phyloP scores from a whole-genome alignment of 2,329 filamentous ascomycete genomes.

The Aureobasidium leucospermi region DNA sequence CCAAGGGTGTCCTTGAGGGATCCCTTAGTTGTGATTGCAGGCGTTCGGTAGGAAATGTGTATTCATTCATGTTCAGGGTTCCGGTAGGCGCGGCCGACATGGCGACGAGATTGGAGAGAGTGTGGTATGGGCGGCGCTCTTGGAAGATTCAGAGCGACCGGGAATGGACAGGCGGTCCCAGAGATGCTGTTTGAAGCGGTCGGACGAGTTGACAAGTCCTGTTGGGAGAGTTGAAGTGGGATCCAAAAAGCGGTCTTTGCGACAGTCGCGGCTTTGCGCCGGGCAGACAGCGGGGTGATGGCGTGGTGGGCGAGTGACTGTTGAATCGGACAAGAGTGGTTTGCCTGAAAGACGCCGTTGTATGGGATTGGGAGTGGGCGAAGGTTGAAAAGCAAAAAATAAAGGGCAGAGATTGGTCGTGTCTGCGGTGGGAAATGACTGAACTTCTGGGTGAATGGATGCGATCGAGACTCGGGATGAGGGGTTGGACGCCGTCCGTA shows the following conservation, averaged over 20 bases:
- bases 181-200: not conserved
- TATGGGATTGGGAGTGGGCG: not conserved
- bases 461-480: conserved; percentile 7
- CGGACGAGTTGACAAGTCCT: not conserved
- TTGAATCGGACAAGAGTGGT: not conserved
- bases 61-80: conserved; percentile 37
- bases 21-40: conserved; percentile 51
- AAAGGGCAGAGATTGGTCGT: not conserved
- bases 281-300: conserved; percentile 5
- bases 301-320: conserved; percentile 8
- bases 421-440: not conserved
- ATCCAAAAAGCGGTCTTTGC: conserved; percentile 1
- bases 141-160: not conserved
- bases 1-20: conserved; percentile 52
- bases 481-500: conserved; percentile 1
- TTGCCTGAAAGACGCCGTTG: not conserved
- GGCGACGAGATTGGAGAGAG: conserved; percentile 9
- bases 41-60: conserved; percentile 55
- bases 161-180: not conserved
- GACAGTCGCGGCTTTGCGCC: conserved; percentile 7
- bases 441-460: not conserved
- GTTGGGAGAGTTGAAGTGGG: not conserved
- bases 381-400: not conserved
- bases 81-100: conserved; percentile 11
- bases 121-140: not conserved